Evolutionary conservation across 805 yeast species (phyloP), one percentile per base, ranked within the genome.

Genomic region (Yarrowia deformans): DNA sequence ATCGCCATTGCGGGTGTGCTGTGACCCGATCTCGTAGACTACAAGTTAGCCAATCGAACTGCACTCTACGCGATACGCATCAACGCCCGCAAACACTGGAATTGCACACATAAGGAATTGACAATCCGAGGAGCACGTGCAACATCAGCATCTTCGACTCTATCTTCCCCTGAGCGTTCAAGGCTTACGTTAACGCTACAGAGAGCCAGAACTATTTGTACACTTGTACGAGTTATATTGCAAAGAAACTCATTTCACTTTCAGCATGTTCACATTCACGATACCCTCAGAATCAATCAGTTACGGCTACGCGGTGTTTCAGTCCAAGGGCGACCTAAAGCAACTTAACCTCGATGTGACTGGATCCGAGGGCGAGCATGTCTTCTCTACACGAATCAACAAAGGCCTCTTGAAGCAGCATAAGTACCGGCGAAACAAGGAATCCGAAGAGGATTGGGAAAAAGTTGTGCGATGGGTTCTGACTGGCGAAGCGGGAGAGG

Each of bases 381-480:
- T 60, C 14, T 60, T 60, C 34, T 43, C 66, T 1, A 43, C 35
- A 34, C 46, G 56, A 19, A 49, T 63, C 55, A 63, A 63, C 37
- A 48, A 63, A 35, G 56, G 56, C 4, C 56, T 49, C 10, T 16
- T 63, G 18, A 63, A 48, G 10, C 55, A 63, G 39, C 56, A 63
- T 18, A 63, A 49, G 48, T 63, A 63, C 23, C 69, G 69, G 12
- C 39, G 61, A 10, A 66, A 66, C 43, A 66, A 68, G 35, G 69
- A 68, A 19, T 29, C 69, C 18, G 56, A 60, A 10, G 69, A 61
- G 39, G 69, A 68, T 3, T 68, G 67, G 55, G 50, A 48, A 34
- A 37, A 35, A 12, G 67, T 58, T 2, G 45, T 69, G n/a, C 46
- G 60, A n/a, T 68, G 49, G 45, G 68, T 69, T 9, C 32, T 69